These are phyloP conservation scores for Hylodesmum podocarpum DNA, from an alignment of 306 rosid species.

Conservation along the genomic window DNA sequence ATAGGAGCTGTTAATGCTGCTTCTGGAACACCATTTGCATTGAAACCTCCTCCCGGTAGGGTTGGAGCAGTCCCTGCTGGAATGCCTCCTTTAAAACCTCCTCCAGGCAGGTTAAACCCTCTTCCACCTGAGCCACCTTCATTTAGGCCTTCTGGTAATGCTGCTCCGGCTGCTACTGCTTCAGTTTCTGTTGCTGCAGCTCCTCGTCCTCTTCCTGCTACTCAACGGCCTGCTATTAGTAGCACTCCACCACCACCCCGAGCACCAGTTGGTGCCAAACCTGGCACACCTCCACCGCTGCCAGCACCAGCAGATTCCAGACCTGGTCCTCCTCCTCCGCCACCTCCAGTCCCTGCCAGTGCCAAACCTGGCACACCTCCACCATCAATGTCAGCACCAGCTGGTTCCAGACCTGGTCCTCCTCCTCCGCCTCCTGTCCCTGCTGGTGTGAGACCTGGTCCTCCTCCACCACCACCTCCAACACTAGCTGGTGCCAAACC, in stretches of 20 bases:
- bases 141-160: slow-evolving; percentile 23
- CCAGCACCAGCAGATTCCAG: slow-evolving; percentile 30
- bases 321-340: slow-evolving; percentile 38
- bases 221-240: slow-evolving; percentile 32
- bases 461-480: slow-evolving; percentile 47
- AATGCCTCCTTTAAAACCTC: slow-evolving; percentile 70
- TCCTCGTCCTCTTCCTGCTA: slow-evolving; percentile 44
- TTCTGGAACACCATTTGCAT: slow-evolving; percentile 40
- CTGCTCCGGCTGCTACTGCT: slow-evolving; percentile 8
- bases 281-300: slow-evolving; percentile 48
- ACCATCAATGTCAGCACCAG: slow-evolving; percentile 41
- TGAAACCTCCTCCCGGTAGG: slow-evolving; percentile 59
- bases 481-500: slow-evolving; percentile 41
- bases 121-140: slow-evolving; percentile 73
- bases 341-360: slow-evolving; percentile 34
- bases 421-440: slow-evolving; percentile 49
- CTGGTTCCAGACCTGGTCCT: slow-evolving; percentile 35
- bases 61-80: slow-evolving; percentile 35
- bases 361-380: slow-evolving; percentile 26
- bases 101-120: slow-evolving; percentile 73
- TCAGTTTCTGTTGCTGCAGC: slow-evolving; percentile 9
- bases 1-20: slow-evolving; percentile 42
- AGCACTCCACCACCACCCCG: slow-evolving; percentile 40
- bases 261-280: slow-evolving; percentile 27
- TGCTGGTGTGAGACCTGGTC: slow-evolving; percentile 43